Percentiles rank a stretch among this genome's conserved stretches.
These are phyloP conservation scores for Ceratobasidium theobromae DNA, from an alignment of 1,284 basidiomycete species.

Conservation along the genomic window DNA sequence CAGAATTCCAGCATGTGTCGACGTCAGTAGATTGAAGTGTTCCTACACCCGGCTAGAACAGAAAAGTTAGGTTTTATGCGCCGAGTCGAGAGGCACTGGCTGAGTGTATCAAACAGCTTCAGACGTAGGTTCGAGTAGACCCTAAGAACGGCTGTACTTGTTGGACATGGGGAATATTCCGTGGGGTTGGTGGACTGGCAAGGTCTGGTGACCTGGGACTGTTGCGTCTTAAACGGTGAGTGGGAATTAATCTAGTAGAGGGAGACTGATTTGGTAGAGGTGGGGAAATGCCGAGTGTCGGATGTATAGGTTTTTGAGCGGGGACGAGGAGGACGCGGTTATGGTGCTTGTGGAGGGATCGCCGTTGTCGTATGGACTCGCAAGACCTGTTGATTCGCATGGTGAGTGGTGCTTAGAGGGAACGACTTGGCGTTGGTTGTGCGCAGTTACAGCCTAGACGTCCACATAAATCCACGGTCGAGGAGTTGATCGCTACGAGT, in stretches of 20 bases:
- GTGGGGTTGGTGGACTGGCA: constrained; percentile 12
- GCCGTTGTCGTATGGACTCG: not conserved
- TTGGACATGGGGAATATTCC: constrained; percentile 27
- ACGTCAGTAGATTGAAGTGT: constrained; percentile 16
- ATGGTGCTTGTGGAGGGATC: constrained; percentile 3
- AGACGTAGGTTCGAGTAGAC: constrained; percentile 5
- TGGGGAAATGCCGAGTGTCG: constrained; percentile 31
- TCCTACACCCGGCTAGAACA: constrained; percentile 19
- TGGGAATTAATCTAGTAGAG: not conserved
- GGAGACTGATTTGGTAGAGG: not conserved
- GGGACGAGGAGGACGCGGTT: constrained; percentile 18
- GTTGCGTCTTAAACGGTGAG: constrained; percentile 4
- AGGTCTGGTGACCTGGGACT: not conserved
- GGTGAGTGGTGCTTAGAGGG: constrained; percentile 8
- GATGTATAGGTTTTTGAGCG: constrained; percentile 19
- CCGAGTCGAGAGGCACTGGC: constrained; percentile 10
- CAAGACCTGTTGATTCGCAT: constrained; percentile 13
- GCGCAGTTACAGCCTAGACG: no score
- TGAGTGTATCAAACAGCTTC: constrained; percentile 12
- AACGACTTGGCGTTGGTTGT: not conserved
- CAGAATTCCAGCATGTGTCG: constrained; percentile 19
- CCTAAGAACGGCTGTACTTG: constrained; percentile 9
- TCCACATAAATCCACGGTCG: no score
- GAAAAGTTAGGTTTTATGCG: constrained; percentile 26
- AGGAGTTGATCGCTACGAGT: no score